A percentile compares a stretch with the other conserved stretches of the same genome.
Evolutionary conservation across 495 filamentous ascomycete genomes (phyloP).

Genomic region (Penicillium bialowiezense): DNA sequence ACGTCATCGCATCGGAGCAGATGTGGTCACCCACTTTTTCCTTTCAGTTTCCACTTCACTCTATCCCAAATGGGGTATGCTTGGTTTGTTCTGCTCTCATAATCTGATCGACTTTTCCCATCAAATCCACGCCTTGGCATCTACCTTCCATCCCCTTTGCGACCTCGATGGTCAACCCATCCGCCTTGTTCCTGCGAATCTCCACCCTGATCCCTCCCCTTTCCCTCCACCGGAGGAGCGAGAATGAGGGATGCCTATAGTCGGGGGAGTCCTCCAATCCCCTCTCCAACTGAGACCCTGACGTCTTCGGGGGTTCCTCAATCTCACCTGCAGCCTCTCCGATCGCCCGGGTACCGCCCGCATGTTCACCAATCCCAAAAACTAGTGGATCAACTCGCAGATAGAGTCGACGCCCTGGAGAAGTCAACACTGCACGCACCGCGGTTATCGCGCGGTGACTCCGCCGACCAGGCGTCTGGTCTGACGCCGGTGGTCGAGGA

Average conservation of each 20-base stretch:
- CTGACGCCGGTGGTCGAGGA: conserved; percentile 27
- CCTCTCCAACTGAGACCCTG: conserved; percentile 42
- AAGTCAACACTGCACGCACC: conserved; percentile 9
- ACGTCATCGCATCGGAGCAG: not conserved
- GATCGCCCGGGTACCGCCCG: conserved; percentile 22
- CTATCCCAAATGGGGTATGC: conserved; percentile 25
- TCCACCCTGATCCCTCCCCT: conserved; percentile 23
- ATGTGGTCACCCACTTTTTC: conserved; percentile 21
- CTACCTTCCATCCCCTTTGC: not conserved
- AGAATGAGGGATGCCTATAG: conserved; percentile 41
- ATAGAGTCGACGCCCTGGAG: conserved; percentile 16
- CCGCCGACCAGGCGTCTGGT: conserved; percentile 15
- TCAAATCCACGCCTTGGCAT: conserved; percentile 7
- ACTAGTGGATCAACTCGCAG: conserved; percentile 19
- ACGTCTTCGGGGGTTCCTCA: conserved; percentile 28
- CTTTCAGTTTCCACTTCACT: conserved; percentile 6
- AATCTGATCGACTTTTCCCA: conserved; percentile 8
- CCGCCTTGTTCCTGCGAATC: conserved; percentile 28
- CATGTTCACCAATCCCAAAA: conserved; percentile 15
- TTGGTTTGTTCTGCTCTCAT: not conserved
- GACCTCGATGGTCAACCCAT: conserved; percentile 36
- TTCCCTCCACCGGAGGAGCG: conserved; percentile 32
- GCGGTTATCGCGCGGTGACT: conserved; percentile 28
- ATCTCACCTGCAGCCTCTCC: conserved; percentile 27
- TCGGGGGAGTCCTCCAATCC: conserved; percentile 42